These are phyloP conservation scores for Petunia hybrid DNA, from an alignment of 305 asterid genomes.

Conservation along the genomic window DNA sequence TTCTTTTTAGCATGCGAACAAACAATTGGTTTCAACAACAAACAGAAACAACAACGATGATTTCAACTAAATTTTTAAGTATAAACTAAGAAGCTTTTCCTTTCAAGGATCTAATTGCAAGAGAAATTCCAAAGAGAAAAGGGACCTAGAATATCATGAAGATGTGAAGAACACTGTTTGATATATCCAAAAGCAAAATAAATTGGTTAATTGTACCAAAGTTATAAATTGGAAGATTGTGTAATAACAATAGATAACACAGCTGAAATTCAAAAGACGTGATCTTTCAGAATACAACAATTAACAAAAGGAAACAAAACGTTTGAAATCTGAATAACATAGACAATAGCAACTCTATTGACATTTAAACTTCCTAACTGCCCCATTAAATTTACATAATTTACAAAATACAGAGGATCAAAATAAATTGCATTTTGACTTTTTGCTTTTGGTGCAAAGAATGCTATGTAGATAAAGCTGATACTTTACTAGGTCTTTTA, in stretches of 20 bases:
- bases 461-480: too few species aligned
- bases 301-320: neutral
- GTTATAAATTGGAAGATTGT: neutral
- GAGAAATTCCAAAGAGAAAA: neutral
- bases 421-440: too few species aligned
- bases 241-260: conserved; percentile 13
- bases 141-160: conserved; percentile 12
- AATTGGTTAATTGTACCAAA: too few species aligned
- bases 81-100: neutral
- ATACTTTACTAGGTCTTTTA: too few species aligned
- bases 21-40: neutral
- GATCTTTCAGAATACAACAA: conserved; percentile 14
- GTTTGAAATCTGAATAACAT: neutral
- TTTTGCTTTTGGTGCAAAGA: too few species aligned
- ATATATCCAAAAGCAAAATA: too few species aligned
- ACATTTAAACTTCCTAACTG: conserved; percentile 9
- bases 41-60: too few species aligned
- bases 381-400: neutral
- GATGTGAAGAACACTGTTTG: conserved; percentile 18
- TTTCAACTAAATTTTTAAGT: too few species aligned
- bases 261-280: neutral
- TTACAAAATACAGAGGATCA: too few species aligned
- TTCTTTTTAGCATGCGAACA: neutral
- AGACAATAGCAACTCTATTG: neutral
- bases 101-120: conserved; percentile 22